Percentiles rank a stretch among this genome's conserved stretches.
These are phyloP conservation scores for Rhodofomes roseus DNA, from an alignment of 1,284 basidiomycete species.

Conservation along the genomic window DNA sequence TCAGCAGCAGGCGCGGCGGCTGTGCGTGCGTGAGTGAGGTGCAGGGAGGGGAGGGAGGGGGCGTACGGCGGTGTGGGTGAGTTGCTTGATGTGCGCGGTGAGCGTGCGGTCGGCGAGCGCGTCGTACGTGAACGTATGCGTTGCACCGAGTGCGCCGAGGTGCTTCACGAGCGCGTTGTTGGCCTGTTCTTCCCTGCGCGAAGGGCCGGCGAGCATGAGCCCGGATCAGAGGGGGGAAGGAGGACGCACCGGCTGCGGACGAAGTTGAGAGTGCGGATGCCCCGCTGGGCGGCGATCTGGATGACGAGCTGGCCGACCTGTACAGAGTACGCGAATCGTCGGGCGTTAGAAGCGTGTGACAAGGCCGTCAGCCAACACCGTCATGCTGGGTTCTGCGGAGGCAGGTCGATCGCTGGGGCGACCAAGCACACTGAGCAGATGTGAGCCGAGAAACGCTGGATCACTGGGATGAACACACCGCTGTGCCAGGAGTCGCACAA, in stretches of 20 bases:
- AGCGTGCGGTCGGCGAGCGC: slow-evolving; percentile 57
- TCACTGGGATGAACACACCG: slow-evolving; percentile 19
- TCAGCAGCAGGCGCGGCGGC: slow-evolving; percentile 66
- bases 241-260: slow-evolving; percentile 60
- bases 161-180: slow-evolving; percentile 40
- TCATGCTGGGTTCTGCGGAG: no score
- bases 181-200: slow-evolving; percentile 47
- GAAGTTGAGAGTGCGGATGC: slow-evolving; percentile 75
- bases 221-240: not conserved
- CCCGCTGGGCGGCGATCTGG: slow-evolving; percentile 68
- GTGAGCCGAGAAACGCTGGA: not conserved
- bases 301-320: slow-evolving; percentile 79
- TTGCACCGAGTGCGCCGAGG: slow-evolving; percentile 62
- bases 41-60: not conserved
- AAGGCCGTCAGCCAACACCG: no score
- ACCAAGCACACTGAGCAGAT: no score
- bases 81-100: slow-evolving; percentile 47
- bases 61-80: slow-evolving; percentile 34
- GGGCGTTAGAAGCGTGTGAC: no score
- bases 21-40: no score
- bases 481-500: not conserved
- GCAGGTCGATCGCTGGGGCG: no score
- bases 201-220: not conserved
- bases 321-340: not conserved
- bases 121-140: slow-evolving; percentile 72